These are phyloP conservation scores for Aphanomyces euteiches DNA, from an alignment of 352 stramenopile species.

Conservation along the genomic window DNA sequence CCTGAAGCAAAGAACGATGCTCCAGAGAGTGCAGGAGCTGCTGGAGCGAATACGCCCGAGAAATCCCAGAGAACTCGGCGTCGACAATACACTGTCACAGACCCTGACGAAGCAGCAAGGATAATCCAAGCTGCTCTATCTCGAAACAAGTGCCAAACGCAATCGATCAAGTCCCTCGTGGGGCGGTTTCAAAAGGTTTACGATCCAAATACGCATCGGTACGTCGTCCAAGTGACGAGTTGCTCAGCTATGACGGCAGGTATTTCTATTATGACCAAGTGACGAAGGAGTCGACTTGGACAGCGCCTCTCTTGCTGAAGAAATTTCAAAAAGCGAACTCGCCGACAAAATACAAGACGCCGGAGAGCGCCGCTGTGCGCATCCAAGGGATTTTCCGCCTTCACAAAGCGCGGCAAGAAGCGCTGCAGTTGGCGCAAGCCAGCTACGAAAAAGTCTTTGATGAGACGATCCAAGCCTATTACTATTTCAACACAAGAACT, in stretches of 20 bases:
- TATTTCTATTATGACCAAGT: conserved; percentile 83
- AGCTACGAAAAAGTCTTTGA: conserved; percentile 63
- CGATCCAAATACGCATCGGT: conserved; percentile 52
- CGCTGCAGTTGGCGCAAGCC: conserved; percentile 39
- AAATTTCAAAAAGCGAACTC: conserved; percentile 1
- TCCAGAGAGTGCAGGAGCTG: no score
- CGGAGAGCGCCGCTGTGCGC: conserved; percentile 43
- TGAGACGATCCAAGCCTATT: conserved; percentile 44
- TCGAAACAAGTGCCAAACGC: conserved; percentile 45
- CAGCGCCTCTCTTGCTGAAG: conserved; percentile 55
- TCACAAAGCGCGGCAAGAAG: conserved; percentile 43
- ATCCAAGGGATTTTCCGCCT: conserved; percentile 61
- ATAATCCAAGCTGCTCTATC: conserved; percentile 49
- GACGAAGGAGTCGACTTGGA: conserved; percentile 71
- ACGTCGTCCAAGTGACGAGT: not conserved
- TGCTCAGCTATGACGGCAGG: not conserved
- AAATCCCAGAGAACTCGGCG: conserved; percentile 30
- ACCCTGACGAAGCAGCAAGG: conserved; percentile 39
- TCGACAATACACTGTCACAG: conserved; percentile 46
- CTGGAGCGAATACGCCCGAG: no score
- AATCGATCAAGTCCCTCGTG: conserved; percentile 44
- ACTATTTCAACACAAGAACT: conserved; percentile 72
- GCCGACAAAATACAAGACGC: conserved; percentile 38
- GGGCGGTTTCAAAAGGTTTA: conserved; percentile 66
- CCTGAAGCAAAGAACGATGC: no score